Evolutionary conservation across 192 early-diverging fungal species (phyloP), one percentile per base, ranked within the genome.

Genomic region (Chytriomyces confervae): DNA sequence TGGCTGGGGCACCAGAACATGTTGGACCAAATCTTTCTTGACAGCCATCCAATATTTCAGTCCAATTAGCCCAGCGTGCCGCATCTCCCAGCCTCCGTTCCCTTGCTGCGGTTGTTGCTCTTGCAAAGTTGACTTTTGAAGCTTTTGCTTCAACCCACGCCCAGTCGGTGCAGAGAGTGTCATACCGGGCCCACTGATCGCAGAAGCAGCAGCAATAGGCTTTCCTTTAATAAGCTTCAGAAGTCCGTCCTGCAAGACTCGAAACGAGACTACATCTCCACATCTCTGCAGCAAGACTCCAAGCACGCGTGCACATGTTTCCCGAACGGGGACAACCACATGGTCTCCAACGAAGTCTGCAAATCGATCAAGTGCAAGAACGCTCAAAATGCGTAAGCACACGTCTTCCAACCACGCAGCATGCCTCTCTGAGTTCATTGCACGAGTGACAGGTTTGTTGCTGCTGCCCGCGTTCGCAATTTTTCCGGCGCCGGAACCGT

Each of bases 321-420:
- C 97, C 62, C 97, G 91, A 9, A 99, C 97, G 7, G 97, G 97
- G 6, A 93, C 93, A 46, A 97, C 94, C 3, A 96, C 95, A 77
- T 95, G 94, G 82, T 98, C 97, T 6, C 93, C 92, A 23, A 96
- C 94, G 83, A 96, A 99, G 84, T 99, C 98, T 6, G 93, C 94
- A 80, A 99, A 99, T 20, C 96, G 89, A 82, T 99, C 98, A 70
- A 98, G 83, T 6, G 93, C 91, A 74, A 99, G 93, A 13, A 99
- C 95, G 76, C 95, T 97, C 36, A 97, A 78, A n/a, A 99, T 84
- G 16, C 95, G 90, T 29, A 97, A 93, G 1, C 91, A 89, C 13
- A 95, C 82, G 82, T 99, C 96, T 73, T 97, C 95, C 5, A 98
- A 83, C 86, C 92, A 96, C 61, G 80, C 84, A 70, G 92, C 84